Base-by-base conservation (phyloP, 2,329 filamentous ascomycete species). In the Plenodomus biglobosus region DNA sequence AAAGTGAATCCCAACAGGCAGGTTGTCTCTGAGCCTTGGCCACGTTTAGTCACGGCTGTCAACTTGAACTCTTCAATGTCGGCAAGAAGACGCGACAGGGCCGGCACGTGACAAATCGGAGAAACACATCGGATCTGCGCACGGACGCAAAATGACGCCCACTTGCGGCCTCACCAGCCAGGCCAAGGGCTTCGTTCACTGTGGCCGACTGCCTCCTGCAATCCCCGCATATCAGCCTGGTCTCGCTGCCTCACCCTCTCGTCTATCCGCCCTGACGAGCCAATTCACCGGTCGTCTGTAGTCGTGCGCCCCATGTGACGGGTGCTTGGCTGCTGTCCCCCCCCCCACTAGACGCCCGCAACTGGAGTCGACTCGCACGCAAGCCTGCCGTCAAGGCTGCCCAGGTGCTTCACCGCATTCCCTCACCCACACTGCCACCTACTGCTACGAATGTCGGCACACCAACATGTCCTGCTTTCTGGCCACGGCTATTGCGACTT, bases 391-490 rank as follows among this genome's bases (percentile, higher is more conserved):
- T 54, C 50, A 48, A 53, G 56, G 40, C 54, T 55, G 40, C n/a
- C n/a, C n/a, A n/a, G n/a, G n/a, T n/a, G n/a, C 46, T 49, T 47
- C 45, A 53, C 49, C 48, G 53, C 24, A 38, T 38, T 55, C 36
- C 48, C 40, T 46, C 50, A 51, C 40, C 46, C 27, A 11, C 27
- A 11, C 27, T 32, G 11, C 27, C 55, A 40, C 44, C 36, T 48
- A 30, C 46, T 37, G 35, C 47, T 50, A 48, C 65, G 64, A 69
- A 77, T 77, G 75, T 76, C 74, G 71, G 65, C 68, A 63, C 62
- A 72, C 73, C 75, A 78, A 68, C 69, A 79, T 79, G 76, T 75
- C 73, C 74, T 75, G 66, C 68, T 70, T 64, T 69, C 67, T 72
- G 71, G 73, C 72, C 65, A 59, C 72, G 69, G 66, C 69, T 65